Evolutionary conservation across 1,284 basidiomycete species (phyloP).

Genomic region (Polyporus tsugae): DNA sequence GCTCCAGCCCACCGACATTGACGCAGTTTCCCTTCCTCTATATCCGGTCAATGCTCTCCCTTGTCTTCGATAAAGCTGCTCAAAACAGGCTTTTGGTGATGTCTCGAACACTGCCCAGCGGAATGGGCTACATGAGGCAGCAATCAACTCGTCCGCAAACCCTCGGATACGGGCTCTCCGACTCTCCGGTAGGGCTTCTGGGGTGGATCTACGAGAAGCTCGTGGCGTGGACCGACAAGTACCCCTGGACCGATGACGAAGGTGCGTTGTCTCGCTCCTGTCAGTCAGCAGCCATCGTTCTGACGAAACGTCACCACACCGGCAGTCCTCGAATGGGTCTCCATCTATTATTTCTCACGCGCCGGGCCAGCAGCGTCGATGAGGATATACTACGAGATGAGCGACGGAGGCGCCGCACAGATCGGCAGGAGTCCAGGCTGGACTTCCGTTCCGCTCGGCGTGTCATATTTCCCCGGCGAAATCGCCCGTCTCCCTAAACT

Average conservation of each 20-base stretch:
- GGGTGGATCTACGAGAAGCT: slow-evolving; percentile 35
- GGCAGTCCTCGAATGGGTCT: slow-evolving; percentile 35
- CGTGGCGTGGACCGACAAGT: neutral
- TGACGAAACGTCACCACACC: neutral
- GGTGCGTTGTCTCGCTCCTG: slow-evolving; percentile 3
- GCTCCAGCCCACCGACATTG: neutral
- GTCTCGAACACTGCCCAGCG: slow-evolving; percentile 30
- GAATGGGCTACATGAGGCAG: slow-evolving; percentile 49
- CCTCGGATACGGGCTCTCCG: slow-evolving; percentile 59
- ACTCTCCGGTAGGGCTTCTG: slow-evolving; percentile 65
- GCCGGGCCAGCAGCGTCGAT: slow-evolving; percentile 47
- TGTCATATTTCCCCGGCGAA: slow-evolving; percentile 46
- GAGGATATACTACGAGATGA: slow-evolving; percentile 51
- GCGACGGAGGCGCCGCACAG: neutral
- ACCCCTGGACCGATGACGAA: slow-evolving; percentile 12
- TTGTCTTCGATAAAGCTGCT: neutral
- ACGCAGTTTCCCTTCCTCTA: neutral
- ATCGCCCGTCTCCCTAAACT: slow-evolving; percentile 29
- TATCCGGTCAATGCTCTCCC: neutral
- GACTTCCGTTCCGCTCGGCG: slow-evolving; percentile 42
- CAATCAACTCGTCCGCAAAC: slow-evolving; percentile 65
- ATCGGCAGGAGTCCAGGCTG: neutral
- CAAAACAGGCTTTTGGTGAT: slow-evolving; percentile 22
- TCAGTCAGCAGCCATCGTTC: neutral
- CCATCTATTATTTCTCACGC: slow-evolving; percentile 69